Conservation (phyloP, 176 grass and related monocot genomes). For the Eragrostis curvula region DNA sequence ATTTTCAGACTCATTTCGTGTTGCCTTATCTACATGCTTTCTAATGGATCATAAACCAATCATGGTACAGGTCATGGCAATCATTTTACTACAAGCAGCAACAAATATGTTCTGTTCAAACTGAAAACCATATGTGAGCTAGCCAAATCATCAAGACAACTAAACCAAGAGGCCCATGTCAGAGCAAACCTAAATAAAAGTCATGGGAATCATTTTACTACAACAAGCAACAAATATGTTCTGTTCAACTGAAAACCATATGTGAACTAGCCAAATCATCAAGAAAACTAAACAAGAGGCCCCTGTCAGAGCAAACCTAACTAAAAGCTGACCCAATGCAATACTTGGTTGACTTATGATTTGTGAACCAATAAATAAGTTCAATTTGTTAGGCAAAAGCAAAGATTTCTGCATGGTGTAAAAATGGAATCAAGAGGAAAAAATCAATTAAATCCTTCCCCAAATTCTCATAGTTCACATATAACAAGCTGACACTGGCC, state of each 20-base stretch:
- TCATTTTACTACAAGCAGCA: too few species aligned
- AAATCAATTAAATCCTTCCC: neutral
- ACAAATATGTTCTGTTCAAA: too few species aligned
- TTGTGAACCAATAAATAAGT: too few species aligned
- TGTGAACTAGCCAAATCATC: too few species aligned
- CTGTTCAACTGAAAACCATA: too few species aligned
- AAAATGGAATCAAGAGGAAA: neutral
- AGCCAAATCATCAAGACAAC: neutral
- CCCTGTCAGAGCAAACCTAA: too few species aligned
- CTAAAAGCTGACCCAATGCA: too few species aligned
- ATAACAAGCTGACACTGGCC: neutral
- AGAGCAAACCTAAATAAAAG: constrained; percentile 10
- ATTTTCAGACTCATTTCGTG: neutral
- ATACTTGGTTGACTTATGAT: too few species aligned
- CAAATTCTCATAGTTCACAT: neutral
- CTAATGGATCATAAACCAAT: neutral
- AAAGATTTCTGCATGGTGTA: neutral
- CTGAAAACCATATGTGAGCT: neutral
- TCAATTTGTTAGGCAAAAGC: too few species aligned
- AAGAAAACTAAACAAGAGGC: too few species aligned
- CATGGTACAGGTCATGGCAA: neutral
- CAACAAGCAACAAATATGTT: too few species aligned
- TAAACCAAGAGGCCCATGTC: neutral
- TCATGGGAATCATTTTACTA: too few species aligned
- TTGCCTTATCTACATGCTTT: neutral